Conservation (phyloP, 805 yeast species). For the Candida germanica region DNA sequence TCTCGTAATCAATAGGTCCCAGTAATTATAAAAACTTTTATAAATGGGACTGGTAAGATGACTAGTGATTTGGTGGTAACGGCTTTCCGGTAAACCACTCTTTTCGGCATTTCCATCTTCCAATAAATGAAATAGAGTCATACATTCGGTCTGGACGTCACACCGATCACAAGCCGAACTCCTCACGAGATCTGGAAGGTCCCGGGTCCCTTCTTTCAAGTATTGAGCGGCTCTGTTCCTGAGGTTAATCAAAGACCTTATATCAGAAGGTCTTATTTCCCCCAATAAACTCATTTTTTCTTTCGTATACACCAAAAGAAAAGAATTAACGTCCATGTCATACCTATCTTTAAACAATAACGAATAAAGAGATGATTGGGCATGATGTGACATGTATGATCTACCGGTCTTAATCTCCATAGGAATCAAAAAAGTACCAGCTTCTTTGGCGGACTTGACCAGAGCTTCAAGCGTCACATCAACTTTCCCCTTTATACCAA, state of each 20-base stretch:
- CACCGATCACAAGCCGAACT: slow-evolving; percentile 63
- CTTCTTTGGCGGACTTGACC: slow-evolving; percentile 22
- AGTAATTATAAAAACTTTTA: slow-evolving; percentile 57
- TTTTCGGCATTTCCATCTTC: slow-evolving; percentile 56
- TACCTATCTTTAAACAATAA: slow-evolving; percentile 78
- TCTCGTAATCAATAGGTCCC: slow-evolving; percentile 70
- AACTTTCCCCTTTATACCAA: slow-evolving; percentile 83
- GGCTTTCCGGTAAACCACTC: slow-evolving; percentile 50
- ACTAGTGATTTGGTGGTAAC: slow-evolving; percentile 47
- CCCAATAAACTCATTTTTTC: slow-evolving; percentile 52
- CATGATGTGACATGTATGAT: slow-evolving; percentile 66
- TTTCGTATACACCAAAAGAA: slow-evolving; percentile 72
- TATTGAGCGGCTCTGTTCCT: slow-evolving; percentile 67
- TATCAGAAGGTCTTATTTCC: slow-evolving; percentile 51
- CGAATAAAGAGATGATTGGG: slow-evolving; percentile 82
- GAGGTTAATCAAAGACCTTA: slow-evolving; percentile 65
- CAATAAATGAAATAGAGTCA: slow-evolving; percentile 57
- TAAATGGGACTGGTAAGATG: slow-evolving; percentile 47
- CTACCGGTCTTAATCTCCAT: slow-evolving; percentile 89
- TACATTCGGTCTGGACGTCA: slow-evolving; percentile 53
- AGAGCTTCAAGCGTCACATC: slow-evolving; percentile 80
- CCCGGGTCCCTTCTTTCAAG: slow-evolving; percentile 48
- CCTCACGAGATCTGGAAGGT: slow-evolving; percentile 52
- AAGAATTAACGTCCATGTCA: slow-evolving; percentile 60
- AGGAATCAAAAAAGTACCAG: slow-evolving; percentile 55